phyloP scores from a whole-genome alignment of 2,329 filamentous ascomycete species.

The Teratosphaeria zuluensis region DNA sequence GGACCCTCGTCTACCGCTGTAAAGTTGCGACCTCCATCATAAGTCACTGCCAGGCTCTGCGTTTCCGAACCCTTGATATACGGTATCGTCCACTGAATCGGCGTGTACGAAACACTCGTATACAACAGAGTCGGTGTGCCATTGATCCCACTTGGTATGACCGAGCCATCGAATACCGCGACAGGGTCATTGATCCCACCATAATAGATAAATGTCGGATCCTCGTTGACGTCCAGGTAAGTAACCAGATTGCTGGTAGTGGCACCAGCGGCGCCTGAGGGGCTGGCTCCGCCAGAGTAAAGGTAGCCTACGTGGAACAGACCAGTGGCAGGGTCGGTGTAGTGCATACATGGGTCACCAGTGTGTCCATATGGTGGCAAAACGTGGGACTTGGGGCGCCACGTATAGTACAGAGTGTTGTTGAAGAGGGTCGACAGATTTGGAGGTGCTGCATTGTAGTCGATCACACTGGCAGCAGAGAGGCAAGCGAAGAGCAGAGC shows the following conservation, averaged over 20 bases:
- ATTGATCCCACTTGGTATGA: constrained; percentile 35
- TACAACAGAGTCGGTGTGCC: constrained; percentile 37
- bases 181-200: constrained; percentile 36
- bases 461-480: background rate
- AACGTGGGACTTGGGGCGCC: constrained; percentile 32
- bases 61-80: constrained; percentile 40
- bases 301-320: constrained; percentile 38
- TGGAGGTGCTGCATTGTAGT: constrained; percentile 29
- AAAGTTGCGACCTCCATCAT: constrained; percentile 27
- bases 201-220: constrained; percentile 19
- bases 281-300: constrained; percentile 11
- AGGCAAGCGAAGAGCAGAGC: background rate
- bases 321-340: constrained; percentile 35
- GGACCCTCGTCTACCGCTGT: constrained; percentile 31
- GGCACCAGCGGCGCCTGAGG: constrained; percentile 17
- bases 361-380: constrained; percentile 32
- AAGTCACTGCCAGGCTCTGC: constrained; percentile 31
- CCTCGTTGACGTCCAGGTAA: constrained; percentile 29
- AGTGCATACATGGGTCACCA: constrained; percentile 30
- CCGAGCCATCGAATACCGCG: constrained; percentile 38
- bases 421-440: constrained; percentile 33
- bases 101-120: constrained; percentile 35
- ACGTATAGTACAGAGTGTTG: constrained; percentile 16
- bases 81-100: constrained; percentile 38
- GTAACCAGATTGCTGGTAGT: constrained; percentile 36